These are phyloP conservation scores for Aspergillus cristatus DNA, from an alignment of 495 filamentous ascomycete species.

Conservation along the genomic window DNA sequence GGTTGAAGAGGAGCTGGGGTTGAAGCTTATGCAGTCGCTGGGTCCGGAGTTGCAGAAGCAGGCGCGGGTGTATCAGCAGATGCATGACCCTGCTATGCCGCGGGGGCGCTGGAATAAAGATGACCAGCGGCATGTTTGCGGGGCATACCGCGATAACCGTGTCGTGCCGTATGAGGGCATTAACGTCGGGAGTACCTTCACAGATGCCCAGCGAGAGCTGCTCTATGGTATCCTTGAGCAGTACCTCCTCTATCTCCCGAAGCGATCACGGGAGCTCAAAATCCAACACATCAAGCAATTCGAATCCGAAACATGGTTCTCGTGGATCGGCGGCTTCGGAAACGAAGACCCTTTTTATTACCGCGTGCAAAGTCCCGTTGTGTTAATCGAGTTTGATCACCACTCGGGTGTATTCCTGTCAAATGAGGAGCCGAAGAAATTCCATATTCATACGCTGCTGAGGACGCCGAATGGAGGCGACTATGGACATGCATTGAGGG, in stretches of 20 bases:
- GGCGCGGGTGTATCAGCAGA: constrained; percentile 46
- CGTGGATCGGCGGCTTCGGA: constrained; percentile 62
- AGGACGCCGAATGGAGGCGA: constrained; percentile 65
- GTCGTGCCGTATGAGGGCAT: constrained; percentile 67
- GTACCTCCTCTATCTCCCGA: constrained; percentile 57
- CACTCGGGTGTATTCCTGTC: constrained; percentile 71
- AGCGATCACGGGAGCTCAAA: constrained; percentile 37
- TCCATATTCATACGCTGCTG: constrained; percentile 65
- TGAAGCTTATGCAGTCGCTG: constrained; percentile 60
- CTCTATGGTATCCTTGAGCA: constrained; percentile 48
- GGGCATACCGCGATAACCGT: constrained; percentile 68
- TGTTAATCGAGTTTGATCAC: constrained; percentile 69
- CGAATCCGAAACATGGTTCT: constrained; percentile 61
- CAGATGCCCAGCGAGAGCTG: constrained; percentile 36
- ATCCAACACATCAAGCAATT: constrained; percentile 40
- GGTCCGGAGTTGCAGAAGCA: constrained; percentile 30
- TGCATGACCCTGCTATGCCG: constrained; percentile 55
- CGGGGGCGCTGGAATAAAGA: constrained; percentile 63
- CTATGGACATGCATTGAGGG: constrained; percentile 52
- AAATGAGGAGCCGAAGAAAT: constrained; percentile 63
- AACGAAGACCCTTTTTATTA: constrained; percentile 68
- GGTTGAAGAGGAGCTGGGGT: constrained; percentile 51
- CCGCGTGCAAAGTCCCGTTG: constrained; percentile 62
- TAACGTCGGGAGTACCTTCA: constrained; percentile 28
- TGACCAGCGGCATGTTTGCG: constrained; percentile 64